A percentile compares a stretch with the other conserved stretches of the same genome.
These are phyloP conservation scores for Pseudogymnoascus sp. DNA, from an alignment of 2,329 filamentous ascomycete genomes.

Conservation along the genomic window DNA sequence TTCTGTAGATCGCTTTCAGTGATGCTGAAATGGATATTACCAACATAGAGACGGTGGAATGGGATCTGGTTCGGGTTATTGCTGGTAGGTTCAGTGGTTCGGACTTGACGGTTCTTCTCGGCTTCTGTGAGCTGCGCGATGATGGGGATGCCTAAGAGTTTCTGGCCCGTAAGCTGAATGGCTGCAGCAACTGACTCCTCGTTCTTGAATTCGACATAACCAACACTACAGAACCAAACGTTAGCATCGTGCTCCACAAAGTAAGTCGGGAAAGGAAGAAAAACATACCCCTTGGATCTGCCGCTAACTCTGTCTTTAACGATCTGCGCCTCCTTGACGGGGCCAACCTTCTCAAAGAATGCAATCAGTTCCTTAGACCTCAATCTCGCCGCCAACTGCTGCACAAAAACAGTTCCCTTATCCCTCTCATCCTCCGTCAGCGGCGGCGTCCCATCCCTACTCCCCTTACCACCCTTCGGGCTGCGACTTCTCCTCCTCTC, in stretches of 20 bases:
- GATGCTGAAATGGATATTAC: constrained; percentile 99
- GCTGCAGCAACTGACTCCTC: constrained; percentile 90
- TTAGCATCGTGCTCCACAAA: constrained; percentile 29
- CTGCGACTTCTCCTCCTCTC: constrained; percentile 31
- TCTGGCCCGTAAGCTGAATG: constrained; percentile 96
- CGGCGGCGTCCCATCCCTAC: constrained; percentile 52
- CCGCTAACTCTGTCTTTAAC: constrained; percentile 96
- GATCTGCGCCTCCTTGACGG: constrained; percentile 95
- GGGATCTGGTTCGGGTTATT: constrained; percentile 75
- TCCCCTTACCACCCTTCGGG: constrained; percentile 30
- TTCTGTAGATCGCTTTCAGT: constrained; percentile 92
- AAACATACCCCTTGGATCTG: constrained; percentile 84
- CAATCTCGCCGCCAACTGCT: constrained; percentile 90
- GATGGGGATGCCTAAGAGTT: constrained; percentile 95
- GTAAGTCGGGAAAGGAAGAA: background rate
- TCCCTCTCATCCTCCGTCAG: constrained; percentile 94
- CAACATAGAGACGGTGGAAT: constrained; percentile 96
- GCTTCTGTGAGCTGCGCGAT: constrained; percentile 98
- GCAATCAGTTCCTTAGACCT: constrained; percentile 85
- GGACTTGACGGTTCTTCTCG: constrained; percentile 96
- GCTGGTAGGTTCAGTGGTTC: constrained; percentile 61
- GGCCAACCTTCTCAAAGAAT: constrained; percentile 92
- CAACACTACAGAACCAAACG: constrained; percentile 55
- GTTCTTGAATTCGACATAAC: constrained; percentile 97
- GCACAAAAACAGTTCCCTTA: constrained; percentile 93